These are phyloP conservation scores for Coemansia umbellata DNA, from an alignment of 192 early-diverging fungal genomes.

Conservation along the genomic window DNA sequence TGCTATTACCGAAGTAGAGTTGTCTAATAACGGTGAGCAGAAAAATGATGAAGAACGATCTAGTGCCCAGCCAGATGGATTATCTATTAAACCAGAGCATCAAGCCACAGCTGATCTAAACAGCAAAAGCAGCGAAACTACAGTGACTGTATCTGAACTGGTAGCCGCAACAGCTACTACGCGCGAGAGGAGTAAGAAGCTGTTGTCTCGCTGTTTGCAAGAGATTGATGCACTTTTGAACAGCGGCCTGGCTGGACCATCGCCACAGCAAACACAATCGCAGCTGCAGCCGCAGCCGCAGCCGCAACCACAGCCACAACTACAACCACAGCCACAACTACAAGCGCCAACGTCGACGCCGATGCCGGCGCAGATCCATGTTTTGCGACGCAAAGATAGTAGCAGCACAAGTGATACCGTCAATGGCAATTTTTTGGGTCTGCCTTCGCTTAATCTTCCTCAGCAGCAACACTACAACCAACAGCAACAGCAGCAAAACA, in stretches of 20 bases:
- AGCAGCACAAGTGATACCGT: too few species aligned
- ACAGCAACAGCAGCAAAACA: not conserved
- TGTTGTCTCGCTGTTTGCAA: slow-evolving; percentile 25
- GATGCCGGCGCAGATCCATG: too few species aligned
- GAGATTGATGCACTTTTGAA: slow-evolving; percentile 34
- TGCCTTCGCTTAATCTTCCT: not conserved
- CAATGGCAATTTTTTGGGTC: not conserved
- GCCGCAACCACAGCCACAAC: not conserved
- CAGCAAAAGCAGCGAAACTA: not conserved
- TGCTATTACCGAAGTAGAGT: too few species aligned
- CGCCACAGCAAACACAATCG: not conserved
- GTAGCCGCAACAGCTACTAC: slow-evolving; percentile 12
- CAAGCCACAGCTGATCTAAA: too few species aligned
- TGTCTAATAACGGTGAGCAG: too few species aligned
- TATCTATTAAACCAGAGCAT: too few species aligned
- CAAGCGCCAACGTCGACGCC: too few species aligned
- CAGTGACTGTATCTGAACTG: slow-evolving; percentile 4
- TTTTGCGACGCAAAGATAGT: too few species aligned
- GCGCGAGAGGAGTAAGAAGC: slow-evolving; percentile 15
- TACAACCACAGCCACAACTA: too few species aligned
- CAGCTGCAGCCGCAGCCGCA: not conserved
- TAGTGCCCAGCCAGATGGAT: too few species aligned
- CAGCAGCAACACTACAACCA: not conserved
- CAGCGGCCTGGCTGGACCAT: not conserved
- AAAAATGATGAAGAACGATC: too few species aligned